Evolutionary conservation across 768 basidiomycete species (phyloP).

Genomic region (Podaxis carcinomalis): DNA sequence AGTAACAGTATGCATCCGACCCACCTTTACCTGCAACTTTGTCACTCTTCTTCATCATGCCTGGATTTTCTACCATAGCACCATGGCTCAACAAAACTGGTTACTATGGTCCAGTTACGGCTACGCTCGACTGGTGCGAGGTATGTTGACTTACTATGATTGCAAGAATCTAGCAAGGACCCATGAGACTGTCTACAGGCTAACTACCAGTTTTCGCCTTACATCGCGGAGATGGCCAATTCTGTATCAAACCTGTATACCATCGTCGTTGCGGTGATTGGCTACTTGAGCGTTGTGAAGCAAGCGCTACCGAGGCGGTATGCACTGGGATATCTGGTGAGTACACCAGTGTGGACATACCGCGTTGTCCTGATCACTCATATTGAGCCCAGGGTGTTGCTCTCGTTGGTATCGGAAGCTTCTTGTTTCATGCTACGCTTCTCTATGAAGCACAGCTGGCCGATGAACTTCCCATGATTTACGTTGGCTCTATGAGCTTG

Average conservation of each 20-base stretch:
- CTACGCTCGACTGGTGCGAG: conserved; percentile 76
- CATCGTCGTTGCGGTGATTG: conserved; percentile 50
- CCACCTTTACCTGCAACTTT: not conserved
- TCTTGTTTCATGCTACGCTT: conserved; percentile 76
- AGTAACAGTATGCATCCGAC: not conserved
- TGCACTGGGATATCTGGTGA: conserved; percentile 36
- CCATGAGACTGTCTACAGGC: conserved; percentile 32
- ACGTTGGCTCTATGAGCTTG: conserved; percentile 56
- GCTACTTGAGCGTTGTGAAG: conserved; percentile 27
- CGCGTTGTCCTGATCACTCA: not conserved
- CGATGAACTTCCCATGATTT: conserved; percentile 83
- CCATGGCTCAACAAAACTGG: conserved; percentile 34
- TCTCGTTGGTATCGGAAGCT: conserved; percentile 72
- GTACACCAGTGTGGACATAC: conserved; percentile 9
- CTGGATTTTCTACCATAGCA: conserved; percentile 31
- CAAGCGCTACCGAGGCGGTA: conserved; percentile 40
- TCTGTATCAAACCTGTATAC: conserved; percentile 67
- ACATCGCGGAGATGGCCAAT: conserved; percentile 77
- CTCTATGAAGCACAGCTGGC: conserved; percentile 74
- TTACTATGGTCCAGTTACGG: conserved; percentile 62
- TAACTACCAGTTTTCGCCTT: conserved; percentile 76
- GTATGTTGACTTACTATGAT: conserved; percentile 24
- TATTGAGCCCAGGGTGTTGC: conserved; percentile 49
- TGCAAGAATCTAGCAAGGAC: not conserved
- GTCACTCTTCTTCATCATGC: conserved; percentile 19